Evolutionary conservation across 768 basidiomycete species (phyloP), one percentile per base, ranked within the genome.

Genomic region (Mycena galopus): DNA sequence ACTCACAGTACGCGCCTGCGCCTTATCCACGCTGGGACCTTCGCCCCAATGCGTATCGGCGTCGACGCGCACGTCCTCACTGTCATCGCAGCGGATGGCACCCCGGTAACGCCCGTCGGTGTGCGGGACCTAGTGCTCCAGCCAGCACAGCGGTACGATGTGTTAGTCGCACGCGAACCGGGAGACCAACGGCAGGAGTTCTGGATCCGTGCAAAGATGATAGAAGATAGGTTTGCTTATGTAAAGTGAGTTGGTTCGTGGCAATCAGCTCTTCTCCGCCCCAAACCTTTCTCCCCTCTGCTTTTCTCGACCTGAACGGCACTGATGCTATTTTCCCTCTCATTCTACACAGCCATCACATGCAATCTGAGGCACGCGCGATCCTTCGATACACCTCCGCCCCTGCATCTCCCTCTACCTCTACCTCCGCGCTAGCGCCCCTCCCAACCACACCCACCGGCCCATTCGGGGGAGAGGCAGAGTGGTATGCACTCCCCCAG

Each of bases 61-160:
- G 79, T 89, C 57, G 88, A 89, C 63, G 74, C 71, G 12, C 89
- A 89, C 70, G 77, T 81, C 1, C 83, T 89, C 33, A 82, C 83
- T 7, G 81, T 89, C 58, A 79, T 88, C 65, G 88, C 88, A 66
- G 86, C 84, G 4, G 88, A 89, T 57, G 88, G 88, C 30, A 86
- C 81, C 4, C 78, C 80, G 30, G 79, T 89, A 53, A 69, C 77
- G 25, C 85, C 87, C 1, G 81, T 80, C 51, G 50, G 68, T 17
- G 86, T 87, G 12, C 74, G 84, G 21, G 81, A 83, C 16, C 76
- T 89, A 65, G 79, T 79, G 3, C 61, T 89, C 66, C 82, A 82
- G 29, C 81, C 88, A 51, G 88, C 87, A 2, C 88, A 89, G 79
- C 83, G 88, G 51, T 88, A 88, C 75, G 85, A 84, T n/a, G 88